Base-by-base conservation (phyloP, 2,329 filamentous ascomycete species). In the Fusarium xyrophilum region DNA sequence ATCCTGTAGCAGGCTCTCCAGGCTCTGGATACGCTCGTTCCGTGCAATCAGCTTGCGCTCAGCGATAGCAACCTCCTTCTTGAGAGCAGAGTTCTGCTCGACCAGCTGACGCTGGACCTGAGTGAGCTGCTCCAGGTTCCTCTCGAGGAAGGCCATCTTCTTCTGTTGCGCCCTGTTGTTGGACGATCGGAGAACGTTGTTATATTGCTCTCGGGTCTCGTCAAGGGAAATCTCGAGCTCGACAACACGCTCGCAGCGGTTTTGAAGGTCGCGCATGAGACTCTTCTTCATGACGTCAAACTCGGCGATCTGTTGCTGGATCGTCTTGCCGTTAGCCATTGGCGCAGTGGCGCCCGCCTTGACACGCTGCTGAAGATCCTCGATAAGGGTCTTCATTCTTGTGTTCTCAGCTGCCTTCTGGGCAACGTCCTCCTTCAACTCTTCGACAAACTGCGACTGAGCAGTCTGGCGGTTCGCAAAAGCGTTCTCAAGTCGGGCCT, bases 221-320 rank as follows among this genome's bases (percentile, higher is more conserved):
- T 99, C 96, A 52, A 99, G 87, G 36, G 93, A 97, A 75, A 99
- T 99, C 81, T 99, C 96, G 30, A 99, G 89, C 84, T 99, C 96
- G 21, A 99, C 96, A 35, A 99, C 94, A 71, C 96, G 91, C 83
- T 99, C 96, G 80, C 96, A 99, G 65, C 96, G 91, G 84, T 99
- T 98, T 81, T 99, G 96, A 70, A 99, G 84, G 80, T 99, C 96
- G 60, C 96, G 92, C 96, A 99, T 99, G 72, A 99, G 85, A 71
- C 92, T 97, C 88, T 99, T 99, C 89, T 99, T 99, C 94, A 99
- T 99, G 63, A 93, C 92, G 80, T 99, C 96, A 74, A 99, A 99
- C 78, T 99, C 96, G 61, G 95, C 93, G 79, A 99, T 97, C 82
- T 98, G 96, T 82, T 99, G 95, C 78, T 97, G 93, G 44, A 98